Conservation (phyloP, 2,329 filamentous ascomycete genomes). For the Colletotrichum destructivum region DNA sequence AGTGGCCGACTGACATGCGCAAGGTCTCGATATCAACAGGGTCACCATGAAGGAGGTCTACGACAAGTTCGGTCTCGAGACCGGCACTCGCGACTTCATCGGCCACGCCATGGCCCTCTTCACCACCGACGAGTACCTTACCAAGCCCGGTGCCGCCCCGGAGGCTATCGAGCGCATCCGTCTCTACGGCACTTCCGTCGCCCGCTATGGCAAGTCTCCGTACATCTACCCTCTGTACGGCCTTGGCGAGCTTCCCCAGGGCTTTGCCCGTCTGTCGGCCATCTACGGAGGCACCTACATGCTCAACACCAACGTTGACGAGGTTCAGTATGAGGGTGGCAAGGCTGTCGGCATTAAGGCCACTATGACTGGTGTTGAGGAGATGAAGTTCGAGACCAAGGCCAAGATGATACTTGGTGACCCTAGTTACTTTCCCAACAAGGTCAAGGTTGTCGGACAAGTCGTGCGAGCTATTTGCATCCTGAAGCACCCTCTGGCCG, state of each 20-base stretch:
- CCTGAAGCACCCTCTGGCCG: constrained; percentile 92
- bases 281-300: constrained; percentile 99
- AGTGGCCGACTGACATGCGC: constrained; percentile 10
- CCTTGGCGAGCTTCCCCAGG: constrained; percentile 95
- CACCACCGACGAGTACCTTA: constrained; percentile 89
- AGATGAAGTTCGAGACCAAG: constrained; percentile 97
- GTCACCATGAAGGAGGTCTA: constrained; percentile 99
- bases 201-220: constrained; percentile 96
- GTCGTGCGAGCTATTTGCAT: constrained; percentile 98
- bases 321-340: constrained; percentile 85
- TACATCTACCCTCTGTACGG: constrained; percentile 99
- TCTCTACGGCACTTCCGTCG: constrained; percentile 97
- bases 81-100: constrained; percentile 92
- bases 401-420: constrained; percentile 96
- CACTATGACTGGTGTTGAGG: constrained; percentile 91
- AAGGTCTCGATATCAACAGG: constrained; percentile 83
- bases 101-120: constrained; percentile 99
- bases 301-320: constrained; percentile 95
- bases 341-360: constrained; percentile 98
- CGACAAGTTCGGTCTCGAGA: constrained; percentile 95
- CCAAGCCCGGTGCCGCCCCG: constrained; percentile 78
- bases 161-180: constrained; percentile 93
- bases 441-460: constrained; percentile 89
- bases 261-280: constrained; percentile 95
- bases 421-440: constrained; percentile 95